A percentile compares a stretch with the other conserved stretches of the same genome.
Conservation (phyloP, 2,329 filamentous ascomycete genomes). For the Cladosporium sp. region DNA sequence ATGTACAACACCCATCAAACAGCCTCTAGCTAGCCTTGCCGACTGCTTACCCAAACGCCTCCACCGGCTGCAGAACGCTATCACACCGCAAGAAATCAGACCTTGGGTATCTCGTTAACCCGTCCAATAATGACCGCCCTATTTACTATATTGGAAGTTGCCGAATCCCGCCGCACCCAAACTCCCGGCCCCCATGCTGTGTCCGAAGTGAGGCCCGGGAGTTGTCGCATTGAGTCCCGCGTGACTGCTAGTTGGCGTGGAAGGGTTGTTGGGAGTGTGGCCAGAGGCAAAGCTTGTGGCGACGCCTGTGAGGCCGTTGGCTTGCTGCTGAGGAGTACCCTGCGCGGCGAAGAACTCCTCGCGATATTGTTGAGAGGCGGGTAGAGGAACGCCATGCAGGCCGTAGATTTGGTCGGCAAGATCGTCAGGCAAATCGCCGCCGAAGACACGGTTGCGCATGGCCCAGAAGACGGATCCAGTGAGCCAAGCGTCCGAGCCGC, state of each 20-base stretch:
- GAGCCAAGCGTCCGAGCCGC: slow-evolving; percentile 85
- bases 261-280: slow-evolving; percentile 46
- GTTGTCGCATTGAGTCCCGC: slow-evolving; percentile 35
- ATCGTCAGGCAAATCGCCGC: slow-evolving; percentile 67
- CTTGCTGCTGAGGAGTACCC: slow-evolving; percentile 28
- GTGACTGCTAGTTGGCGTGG: slow-evolving; percentile 59
- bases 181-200: slow-evolving; percentile 48
- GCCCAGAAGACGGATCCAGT: slow-evolving; percentile 95
- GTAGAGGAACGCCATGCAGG: slow-evolving; percentile 56
- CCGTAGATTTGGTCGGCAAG: slow-evolving; percentile 93
- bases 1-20: neutral
- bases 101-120: slow-evolving; percentile 7
- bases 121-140: slow-evolving; percentile 2
- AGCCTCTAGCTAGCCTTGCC: neutral
- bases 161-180: slow-evolving; percentile 66
- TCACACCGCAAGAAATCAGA: neutral
- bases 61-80: slow-evolving; percentile 4
- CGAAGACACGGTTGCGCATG: slow-evolving; percentile 82
- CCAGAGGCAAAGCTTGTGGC: slow-evolving; percentile 32
- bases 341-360: slow-evolving; percentile 40
- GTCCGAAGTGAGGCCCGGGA: slow-evolving; percentile 10
- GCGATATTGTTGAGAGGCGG: slow-evolving; percentile 48
- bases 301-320: slow-evolving; percentile 21
- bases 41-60: neutral
- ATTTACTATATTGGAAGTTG: slow-evolving; percentile 47